Evolutionary conservation across 2,329 filamentous ascomycete species (phyloP), one percentile per base, ranked within the genome.

Genomic region (Trichoderma sp.): DNA sequence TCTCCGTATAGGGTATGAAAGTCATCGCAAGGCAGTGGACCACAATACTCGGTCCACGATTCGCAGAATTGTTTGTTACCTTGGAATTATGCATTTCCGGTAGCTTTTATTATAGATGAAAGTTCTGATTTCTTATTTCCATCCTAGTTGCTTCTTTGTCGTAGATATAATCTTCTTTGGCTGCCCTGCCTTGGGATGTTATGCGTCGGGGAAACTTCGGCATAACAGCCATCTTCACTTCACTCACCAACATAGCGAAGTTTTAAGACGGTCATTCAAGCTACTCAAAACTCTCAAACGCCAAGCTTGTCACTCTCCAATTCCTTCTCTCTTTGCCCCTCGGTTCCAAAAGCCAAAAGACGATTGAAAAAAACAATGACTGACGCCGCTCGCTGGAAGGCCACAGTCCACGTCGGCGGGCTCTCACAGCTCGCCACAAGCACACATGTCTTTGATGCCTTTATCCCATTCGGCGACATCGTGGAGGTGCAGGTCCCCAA

Each of bases 401-500:
- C 92, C 56, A 99, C 96, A 13, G 86, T 99, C 71, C 96, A 96
- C 78, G 92, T 99, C 63, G 94, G 94, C 71, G 95, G 95, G 37
- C 88, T 99, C 61, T 90, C 96, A 73, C 88, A 90, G 71, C 85
- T 89, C 63, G 94, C 97, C 69, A 95, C 90, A 14, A 83, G 85
- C 46, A 86, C 88, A 70, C 92, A 90, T 70, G 84, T 99, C 58
- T 90, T 94, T 75, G 93, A 96, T 76, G 94, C 94, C 67, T 99
- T 99, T 82, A 88, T 99, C 68, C 96, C 96, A 0, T 99, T 99
- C 79, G 96, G 96, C 76, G 95, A 97, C 79, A 95, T 99, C 71
- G 89, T 92, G 73, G 94, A 97, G 77, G 90, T 99, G 73, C 91
- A 93, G 60, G 83, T 99, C 18, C 96, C 96, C 24, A 96, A 96